Evolutionary conservation across 1,139 yeast species (phyloP).

Genomic region (Arxiozyma bovina): DNA sequence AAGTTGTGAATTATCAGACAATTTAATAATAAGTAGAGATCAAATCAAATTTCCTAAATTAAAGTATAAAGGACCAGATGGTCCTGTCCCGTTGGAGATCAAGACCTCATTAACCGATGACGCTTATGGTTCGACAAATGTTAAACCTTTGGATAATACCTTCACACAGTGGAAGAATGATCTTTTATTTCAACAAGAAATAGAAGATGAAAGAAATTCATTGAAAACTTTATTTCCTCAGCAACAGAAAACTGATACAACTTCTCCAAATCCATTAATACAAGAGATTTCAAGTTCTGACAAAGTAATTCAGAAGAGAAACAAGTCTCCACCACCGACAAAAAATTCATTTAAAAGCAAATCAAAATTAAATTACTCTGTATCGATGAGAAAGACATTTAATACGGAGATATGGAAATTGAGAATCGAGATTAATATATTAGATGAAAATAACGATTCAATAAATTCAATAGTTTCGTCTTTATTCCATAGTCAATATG

Average conservation of each 20-base stretch:
- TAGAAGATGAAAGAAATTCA: constrained; percentile 4
- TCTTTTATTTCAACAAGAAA: constrained; percentile 8
- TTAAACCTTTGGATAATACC: background rate
- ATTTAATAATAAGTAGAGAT: constrained; percentile 35
- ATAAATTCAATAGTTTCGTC: background rate
- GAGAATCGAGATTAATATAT: constrained; percentile 17
- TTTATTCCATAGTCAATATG: constrained; percentile 13
- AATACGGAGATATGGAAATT: constrained; percentile 15
- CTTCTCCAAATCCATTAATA: constrained; percentile 14
- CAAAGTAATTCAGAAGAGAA: background rate
- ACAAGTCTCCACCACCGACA: background rate
- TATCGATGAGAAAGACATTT: constrained; percentile 21
- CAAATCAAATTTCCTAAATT: constrained; percentile 46
- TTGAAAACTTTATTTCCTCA: constrained; percentile 12
- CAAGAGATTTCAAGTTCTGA: constrained; percentile 14
- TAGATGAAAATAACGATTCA: constrained; percentile 5
- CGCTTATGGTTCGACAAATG: background rate
- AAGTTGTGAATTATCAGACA: constrained; percentile 48
- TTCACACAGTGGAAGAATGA: constrained; percentile 12
- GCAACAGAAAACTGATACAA: constrained; percentile 7
- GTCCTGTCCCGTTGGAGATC: constrained; percentile 1
- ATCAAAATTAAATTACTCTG: constrained; percentile 15
- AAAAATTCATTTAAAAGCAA: background rate
- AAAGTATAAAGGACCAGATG: constrained; percentile 47
- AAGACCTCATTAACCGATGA: background rate